Evolutionary conservation across 225 moss, liverwort and hornwort genomes (phyloP).

Genomic region (Marchantia polymorpha): DNA sequence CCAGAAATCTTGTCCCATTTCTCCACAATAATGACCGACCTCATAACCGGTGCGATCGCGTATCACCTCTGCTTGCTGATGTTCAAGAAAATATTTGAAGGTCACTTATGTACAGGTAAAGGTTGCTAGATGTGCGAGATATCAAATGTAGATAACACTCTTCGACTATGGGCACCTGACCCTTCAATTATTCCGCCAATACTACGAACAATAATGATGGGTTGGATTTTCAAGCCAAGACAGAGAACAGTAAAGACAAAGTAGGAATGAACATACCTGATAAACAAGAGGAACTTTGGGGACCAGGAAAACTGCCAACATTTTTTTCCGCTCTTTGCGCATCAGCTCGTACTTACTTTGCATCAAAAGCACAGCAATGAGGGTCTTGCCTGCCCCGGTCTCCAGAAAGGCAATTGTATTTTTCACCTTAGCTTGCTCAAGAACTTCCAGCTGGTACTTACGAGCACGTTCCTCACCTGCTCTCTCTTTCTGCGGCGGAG

Average conservation of each 20-base stretch:
- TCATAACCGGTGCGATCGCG: slow-evolving; percentile 80
- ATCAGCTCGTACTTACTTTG: slow-evolving; percentile 81
- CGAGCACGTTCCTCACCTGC: slow-evolving; percentile 83
- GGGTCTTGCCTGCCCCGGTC: slow-evolving; percentile 97
- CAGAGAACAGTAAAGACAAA: background rate
- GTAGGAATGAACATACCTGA: slow-evolving; percentile 51
- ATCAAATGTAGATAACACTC: background rate
- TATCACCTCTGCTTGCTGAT: slow-evolving; percentile 99
- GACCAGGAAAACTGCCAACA: slow-evolving; percentile 97
- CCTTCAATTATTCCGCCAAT: background rate
- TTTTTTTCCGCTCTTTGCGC: slow-evolving; percentile 73
- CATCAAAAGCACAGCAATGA: slow-evolving; percentile 95
- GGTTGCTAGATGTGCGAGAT: background rate
- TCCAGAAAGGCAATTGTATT: slow-evolving; percentile 97
- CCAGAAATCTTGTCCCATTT: slow-evolving; percentile 99
- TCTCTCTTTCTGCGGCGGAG: slow-evolving; percentile 55
- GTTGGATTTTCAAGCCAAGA: background rate
- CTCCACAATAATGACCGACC: slow-evolving; percentile 98
- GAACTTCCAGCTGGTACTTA: slow-evolving; percentile 94
- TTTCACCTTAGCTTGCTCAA: slow-evolving; percentile 94
- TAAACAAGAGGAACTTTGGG: slow-evolving; percentile 98
- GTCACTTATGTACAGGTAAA: background rate
- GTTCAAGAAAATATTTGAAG: background rate
- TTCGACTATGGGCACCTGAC: background rate
- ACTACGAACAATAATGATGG: background rate